Conservation (phyloP, 2,329 filamentous ascomycete species). For the Talaromyces funiculosus region DNA sequence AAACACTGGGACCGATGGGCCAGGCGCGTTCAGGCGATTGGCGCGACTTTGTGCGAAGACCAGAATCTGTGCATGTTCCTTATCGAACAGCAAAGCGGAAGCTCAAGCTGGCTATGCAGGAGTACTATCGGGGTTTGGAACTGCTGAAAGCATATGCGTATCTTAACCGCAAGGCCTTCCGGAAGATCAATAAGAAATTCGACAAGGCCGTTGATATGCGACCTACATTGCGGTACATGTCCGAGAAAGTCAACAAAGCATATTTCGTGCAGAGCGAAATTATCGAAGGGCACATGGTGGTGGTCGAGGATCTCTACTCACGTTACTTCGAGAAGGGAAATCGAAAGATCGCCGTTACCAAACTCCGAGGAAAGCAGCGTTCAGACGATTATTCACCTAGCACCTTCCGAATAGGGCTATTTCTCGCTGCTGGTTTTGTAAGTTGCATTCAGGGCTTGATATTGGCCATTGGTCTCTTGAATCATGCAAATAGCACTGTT, state of each 20-base stretch:
- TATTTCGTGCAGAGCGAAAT: constrained; percentile 89
- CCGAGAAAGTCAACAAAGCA: constrained; percentile 81
- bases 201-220: constrained; percentile 82
- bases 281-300: constrained; percentile 71
- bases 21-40: constrained; percentile 26
- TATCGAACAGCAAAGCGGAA: constrained; percentile 87
- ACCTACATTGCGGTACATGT: constrained; percentile 75
- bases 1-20: constrained; percentile 26
- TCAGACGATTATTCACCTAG: constrained; percentile 54
- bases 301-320: constrained; percentile 85
- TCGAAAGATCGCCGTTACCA: constrained; percentile 82
- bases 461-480: constrained; percentile 48
- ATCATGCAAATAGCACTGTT: constrained; percentile 44
- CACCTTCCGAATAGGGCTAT: constrained; percentile 57
- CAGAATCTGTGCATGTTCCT: constrained; percentile 58
- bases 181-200: constrained; percentile 98
- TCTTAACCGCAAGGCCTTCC: constrained; percentile 85
- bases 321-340: constrained; percentile 93
- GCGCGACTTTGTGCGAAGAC: constrained; percentile 47
- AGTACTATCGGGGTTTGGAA: constrained; percentile 89
- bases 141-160: constrained; percentile 86
- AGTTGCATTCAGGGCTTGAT: constrained; percentile 62
- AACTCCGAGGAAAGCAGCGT: constrained; percentile 68
- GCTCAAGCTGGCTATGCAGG: constrained; percentile 82
- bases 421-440: constrained; percentile 63